Evolutionary conservation across 257 asterid genomes (phyloP), one percentile per base, ranked within the genome.

Genomic region (Haberlea rhodopensis): DNA sequence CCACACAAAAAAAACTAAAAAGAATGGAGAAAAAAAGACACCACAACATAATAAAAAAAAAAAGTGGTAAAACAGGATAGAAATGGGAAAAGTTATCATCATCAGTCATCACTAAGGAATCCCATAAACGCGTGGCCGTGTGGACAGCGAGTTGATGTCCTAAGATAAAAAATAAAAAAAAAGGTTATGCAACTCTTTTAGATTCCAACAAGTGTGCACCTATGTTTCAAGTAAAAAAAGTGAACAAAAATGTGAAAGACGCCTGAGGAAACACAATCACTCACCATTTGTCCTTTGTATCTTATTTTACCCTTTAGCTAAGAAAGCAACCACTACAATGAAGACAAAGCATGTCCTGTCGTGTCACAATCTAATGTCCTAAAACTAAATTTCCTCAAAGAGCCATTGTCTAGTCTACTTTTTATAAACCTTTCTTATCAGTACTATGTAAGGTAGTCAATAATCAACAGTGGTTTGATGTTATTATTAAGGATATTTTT

Each of bases 291-390:
- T 32, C 52, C 28, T 52, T 55, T 20, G 58, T 46, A 66, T 62
- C 63, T 48, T 31, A 23, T 67, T 55, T 73, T 54, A n/a, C 53
- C 8, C 53, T 60, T 37, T 40, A 72, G 31, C 55, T 57, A 75
- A 76, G 54, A 66, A 67, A 71, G 51, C 25, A 75, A 46, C 57
- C 34, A 31, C 48, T 66, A 73, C 68, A 70, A 72, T 65, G 40
- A 60, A 58, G 77, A 80, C 75, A 77, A 72, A 66, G 26, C 75
- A 53, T 68, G 70, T 56, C 84, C 69, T 62, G 73, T 68, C 81
- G 56, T 67, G 77, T 73, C 87, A 68, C 76, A 70, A 62, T 73
- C 59, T 54, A 69, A 56, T 57, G 43, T 60, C 68, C 63, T 60
- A 29, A 72, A 70, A 75, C 69, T 66, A 59, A 71, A 63, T 63